phyloP scores from a whole-genome alignment of 108 stramenopile species.

The Cyclotella cryptica region DNA sequence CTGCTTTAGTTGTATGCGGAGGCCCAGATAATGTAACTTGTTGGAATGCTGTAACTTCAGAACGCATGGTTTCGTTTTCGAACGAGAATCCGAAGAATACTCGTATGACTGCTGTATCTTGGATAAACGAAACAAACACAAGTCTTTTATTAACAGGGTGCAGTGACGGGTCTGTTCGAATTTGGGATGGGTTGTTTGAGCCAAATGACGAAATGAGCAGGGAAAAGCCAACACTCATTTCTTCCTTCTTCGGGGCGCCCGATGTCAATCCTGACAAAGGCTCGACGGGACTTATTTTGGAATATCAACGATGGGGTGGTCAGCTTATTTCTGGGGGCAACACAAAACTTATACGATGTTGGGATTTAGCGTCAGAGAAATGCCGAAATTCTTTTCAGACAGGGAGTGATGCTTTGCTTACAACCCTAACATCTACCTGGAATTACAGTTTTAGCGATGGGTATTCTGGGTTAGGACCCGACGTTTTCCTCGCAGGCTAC shows the following conservation, averaged over 20 bases:
- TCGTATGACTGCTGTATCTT: constrained; percentile 85
- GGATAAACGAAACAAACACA: constrained; percentile 90
- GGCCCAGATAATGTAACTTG: constrained; percentile 76
- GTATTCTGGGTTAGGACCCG: constrained; percentile 67
- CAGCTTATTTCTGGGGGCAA: constrained; percentile 87
- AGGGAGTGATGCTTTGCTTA: constrained; percentile 72
- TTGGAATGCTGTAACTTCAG: constrained; percentile 81
- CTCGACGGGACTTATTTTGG: constrained; percentile 81
- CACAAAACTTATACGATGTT: constrained; percentile 73
- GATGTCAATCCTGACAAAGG: constrained; percentile 73
- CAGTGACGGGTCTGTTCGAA: constrained; percentile 92
- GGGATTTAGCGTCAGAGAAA: constrained; percentile 93
- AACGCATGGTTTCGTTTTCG: constrained; percentile 53
- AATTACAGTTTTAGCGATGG: constrained; percentile 59
- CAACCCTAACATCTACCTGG: constrained; percentile 87
- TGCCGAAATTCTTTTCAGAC: constrained; percentile 58
- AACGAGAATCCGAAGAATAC: constrained; percentile 74
- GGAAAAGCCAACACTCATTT: constrained; percentile 65
- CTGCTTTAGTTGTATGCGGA: constrained; percentile 86
- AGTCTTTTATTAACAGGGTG: constrained; percentile 89
- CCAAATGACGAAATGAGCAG: constrained; percentile 58
- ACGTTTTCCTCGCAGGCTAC: constrained; percentile 86
- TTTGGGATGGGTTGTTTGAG: constrained; percentile 71
- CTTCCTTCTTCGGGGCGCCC: constrained; percentile 88
- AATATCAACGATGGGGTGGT: constrained; percentile 86